Base-by-base conservation (phyloP, 2,329 filamentous ascomycete genomes). In the Penicillium glabrum region DNA sequence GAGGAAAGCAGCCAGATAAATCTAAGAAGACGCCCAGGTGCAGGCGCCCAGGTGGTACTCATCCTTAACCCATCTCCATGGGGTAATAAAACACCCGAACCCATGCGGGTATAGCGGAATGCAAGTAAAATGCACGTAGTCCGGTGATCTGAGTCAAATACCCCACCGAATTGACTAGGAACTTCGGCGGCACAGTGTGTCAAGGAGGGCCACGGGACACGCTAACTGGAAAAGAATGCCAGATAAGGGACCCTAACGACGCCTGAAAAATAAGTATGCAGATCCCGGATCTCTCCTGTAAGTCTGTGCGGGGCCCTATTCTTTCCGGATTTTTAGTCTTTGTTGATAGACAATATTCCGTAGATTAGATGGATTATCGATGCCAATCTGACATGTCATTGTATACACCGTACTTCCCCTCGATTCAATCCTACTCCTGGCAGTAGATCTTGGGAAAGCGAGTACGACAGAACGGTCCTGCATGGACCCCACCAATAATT, bases 251-350 rank as follows among this genome's bases (percentile, higher is more conserved):
- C 33, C 51, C 31, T 27, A 46, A 39, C 14, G 26, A 31, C 16
- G 13, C 49, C 29, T 21, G 35, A 31, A 35, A 51, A 51, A 31
- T 44, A 48, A 19, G 47, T 52, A 35, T 54, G 56, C 43, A 58
- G 51, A 58, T 58, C 56, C 51, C 47, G 16, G 16, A 37, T 27
- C 37, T n/a, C 24, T 43, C 45, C 27, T 29, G 4, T 37, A 24
- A 1, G 41, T 44, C 24, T n/a, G 46, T 48, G 46, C 46, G 46
- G 46, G 27, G 23, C 21, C 46, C 46, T 48, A 37, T 21, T 21
- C n/a, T 14, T 48, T 8, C 46, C 46, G 46, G 23, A 9, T 14
- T 23, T 33, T 33, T 33, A 33, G 29, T 31, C 13, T 33, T 33
- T 33, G 31, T 6, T 16, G 13, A 39, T 39, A n/a, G 35, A n/a